A percentile compares a stretch with the other conserved stretches of the same genome.
These are phyloP conservation scores for Beta vulgaris DNA, from an alignment of 148 eudicot species.

Conservation along the genomic window DNA sequence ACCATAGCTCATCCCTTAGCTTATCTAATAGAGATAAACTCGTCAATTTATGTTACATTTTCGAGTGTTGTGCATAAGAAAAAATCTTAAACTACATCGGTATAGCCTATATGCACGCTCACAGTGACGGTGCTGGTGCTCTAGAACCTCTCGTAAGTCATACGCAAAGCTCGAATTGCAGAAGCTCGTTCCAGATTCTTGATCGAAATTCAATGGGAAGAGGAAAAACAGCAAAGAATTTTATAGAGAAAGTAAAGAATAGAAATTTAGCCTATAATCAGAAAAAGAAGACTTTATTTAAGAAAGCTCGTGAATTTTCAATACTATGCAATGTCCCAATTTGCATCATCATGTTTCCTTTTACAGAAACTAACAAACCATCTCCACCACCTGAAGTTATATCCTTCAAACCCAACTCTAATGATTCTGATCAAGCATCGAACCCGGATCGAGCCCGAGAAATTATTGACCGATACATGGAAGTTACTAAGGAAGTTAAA, in stretches of 20 bases:
- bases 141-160: too few species aligned
- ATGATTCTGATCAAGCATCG: conserved; percentile 8
- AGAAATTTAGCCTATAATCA: not conserved
- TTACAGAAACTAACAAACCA: not conserved
- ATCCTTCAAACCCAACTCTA: not conserved
- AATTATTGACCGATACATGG: conserved; percentile 19
- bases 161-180: too few species aligned
- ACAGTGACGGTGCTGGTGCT: too few species aligned
- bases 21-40: too few species aligned
- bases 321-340: conserved; percentile 28
- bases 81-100: too few species aligned
- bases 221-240: conserved; percentile 25
- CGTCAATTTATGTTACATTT: too few species aligned
- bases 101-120: too few species aligned
- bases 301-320: conserved; percentile 34
- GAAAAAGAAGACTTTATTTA: conserved; percentile 26
- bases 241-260: conserved; percentile 19
- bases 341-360: conserved; percentile 32
- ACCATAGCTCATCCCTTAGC: too few species aligned
- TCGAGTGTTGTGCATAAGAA: too few species aligned
- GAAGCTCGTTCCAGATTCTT: too few species aligned
- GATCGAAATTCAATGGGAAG: too few species aligned
- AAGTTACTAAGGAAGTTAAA: conserved; percentile 16
- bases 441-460: not conserved
- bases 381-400: conserved; percentile 14